Base-by-base conservation (phyloP, 2,329 filamentous ascomycete genomes). In the Piedraia hortae region DNA sequence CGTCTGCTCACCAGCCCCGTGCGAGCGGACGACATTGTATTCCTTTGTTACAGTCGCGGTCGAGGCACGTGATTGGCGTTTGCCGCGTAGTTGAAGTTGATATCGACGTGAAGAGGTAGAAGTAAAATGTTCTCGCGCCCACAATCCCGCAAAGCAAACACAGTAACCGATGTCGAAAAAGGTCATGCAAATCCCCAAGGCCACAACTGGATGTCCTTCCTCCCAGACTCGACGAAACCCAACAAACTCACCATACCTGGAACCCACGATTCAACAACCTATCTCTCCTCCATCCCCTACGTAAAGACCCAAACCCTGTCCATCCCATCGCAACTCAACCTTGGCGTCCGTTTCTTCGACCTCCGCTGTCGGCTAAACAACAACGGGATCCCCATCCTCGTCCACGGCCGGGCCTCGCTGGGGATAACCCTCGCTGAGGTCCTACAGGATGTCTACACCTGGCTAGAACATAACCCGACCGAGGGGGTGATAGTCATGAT, bases 1-100 rank as follows among this genome's bases (percentile, higher is more conserved):
- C 80, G 72, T 36, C 45, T 35, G 19, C 27, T 33, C 9, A 28
- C 32, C 3, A 46, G 39, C 10, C 38, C 33, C 5, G 50, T 45
- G 16, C 51, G 40, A n/a, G n/a, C n/a, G n/a, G n/a, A n/a, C 10
- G 51, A 51, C 44, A 51, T 51, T n/a, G n/a, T n/a, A 9, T 4
- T 25, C 5, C 7, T 9, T 9, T 20, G n/a, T n/a, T n/a, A n/a
- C n/a, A n/a, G n/a, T n/a, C n/a, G n/a, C n/a, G n/a, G n/a, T n/a
- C n/a, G n/a, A n/a, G n/a, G n/a, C n/a, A n/a, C n/a, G n/a, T n/a
- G n/a, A n/a, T n/a, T n/a, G n/a, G n/a, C n/a, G n/a, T n/a, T n/a
- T n/a, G n/a, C n/a, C n/a, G n/a, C n/a, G n/a, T n/a, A n/a, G n/a
- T n/a, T n/a, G n/a, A n/a, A n/a, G n/a, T n/a, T n/a, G n/a, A n/a